phyloP scores from a whole-genome alignment of 2,329 filamentous ascomycete genomes.

The Xylaria sp. region DNA sequence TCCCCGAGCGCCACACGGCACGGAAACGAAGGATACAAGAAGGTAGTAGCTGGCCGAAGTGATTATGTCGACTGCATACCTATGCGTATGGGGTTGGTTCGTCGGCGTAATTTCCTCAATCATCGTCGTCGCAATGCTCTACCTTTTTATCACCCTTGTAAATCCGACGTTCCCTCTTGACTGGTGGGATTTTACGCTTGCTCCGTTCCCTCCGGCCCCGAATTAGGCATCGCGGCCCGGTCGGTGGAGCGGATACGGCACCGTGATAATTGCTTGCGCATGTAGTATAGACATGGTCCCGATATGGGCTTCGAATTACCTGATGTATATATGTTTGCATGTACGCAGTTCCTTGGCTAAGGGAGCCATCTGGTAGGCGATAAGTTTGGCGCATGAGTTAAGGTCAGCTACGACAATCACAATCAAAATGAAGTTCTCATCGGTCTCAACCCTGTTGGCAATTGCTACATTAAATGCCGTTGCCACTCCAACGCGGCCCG shows the following conservation, averaged over 20 bases:
- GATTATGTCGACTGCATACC: background rate
- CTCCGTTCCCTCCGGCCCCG: constrained; percentile 31
- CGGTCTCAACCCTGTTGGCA: constrained; percentile 24
- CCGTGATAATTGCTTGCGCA: constrained; percentile 9
- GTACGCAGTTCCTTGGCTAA: constrained; percentile 2
- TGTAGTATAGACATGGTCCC: background rate
- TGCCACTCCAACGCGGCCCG: constrained; percentile 34
- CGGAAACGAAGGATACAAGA: background rate
- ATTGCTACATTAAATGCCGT: constrained; percentile 18
- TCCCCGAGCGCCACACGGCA: background rate
- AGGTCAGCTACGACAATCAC: background rate
- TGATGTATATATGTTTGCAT: constrained; percentile 23
- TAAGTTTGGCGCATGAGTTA: background rate
- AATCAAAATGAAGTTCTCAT: constrained; percentile 31
- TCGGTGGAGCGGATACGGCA: constrained; percentile 13
- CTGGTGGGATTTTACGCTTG: constrained; percentile 34
- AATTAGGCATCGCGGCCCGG: constrained; percentile 29
- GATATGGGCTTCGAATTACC: background rate
- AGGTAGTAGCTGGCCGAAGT: background rate
- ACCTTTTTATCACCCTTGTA: background rate
- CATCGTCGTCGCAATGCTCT: background rate
- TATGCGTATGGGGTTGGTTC: background rate
- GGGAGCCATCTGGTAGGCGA: background rate
- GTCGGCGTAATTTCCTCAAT: constrained; percentile 6
- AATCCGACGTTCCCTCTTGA: constrained; percentile 10